phyloP scores from a whole-genome alignment of 2,329 filamentous ascomycete species.

The Cryphonectria radicalis region DNA sequence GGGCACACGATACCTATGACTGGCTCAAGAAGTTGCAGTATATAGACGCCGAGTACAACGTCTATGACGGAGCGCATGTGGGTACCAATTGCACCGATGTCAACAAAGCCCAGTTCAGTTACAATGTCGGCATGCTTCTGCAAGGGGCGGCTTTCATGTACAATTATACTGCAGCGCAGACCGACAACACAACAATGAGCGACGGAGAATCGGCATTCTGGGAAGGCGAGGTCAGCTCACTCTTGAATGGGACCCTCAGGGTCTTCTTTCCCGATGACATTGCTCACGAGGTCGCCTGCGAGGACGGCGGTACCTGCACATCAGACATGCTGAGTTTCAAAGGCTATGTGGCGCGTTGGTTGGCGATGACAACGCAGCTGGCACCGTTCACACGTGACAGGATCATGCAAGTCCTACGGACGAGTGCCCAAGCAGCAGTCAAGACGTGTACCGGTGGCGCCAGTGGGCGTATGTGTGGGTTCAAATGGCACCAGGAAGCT shows the following conservation, averaged over 20 bases:
- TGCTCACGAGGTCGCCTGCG: conserved; percentile 62
- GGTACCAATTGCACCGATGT: conserved; percentile 56
- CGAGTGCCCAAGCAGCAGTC: conserved; percentile 54
- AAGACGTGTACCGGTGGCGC: conserved; percentile 52
- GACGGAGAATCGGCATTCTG: conserved; percentile 37
- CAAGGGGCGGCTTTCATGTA: conserved; percentile 63
- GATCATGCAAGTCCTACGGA: conserved; percentile 51
- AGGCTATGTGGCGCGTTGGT: conserved; percentile 57
- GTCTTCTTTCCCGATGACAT: conserved; percentile 53
- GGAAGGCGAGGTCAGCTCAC: conserved; percentile 50
- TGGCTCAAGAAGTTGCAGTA: conserved; percentile 57
- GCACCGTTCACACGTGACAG: conserved; percentile 51
- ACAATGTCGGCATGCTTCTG: conserved; percentile 58
- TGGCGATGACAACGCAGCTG: conserved; percentile 53
- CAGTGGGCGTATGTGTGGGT: conserved; percentile 52
- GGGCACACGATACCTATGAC: conserved; percentile 59
- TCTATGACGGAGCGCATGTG: conserved; percentile 61
- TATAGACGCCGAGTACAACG: conserved; percentile 59
- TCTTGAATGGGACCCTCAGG: conserved; percentile 47
- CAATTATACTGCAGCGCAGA: conserved; percentile 51
- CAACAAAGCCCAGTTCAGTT: conserved; percentile 59
- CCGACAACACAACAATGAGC: conserved; percentile 22
- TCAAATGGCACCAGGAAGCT: conserved; percentile 47
- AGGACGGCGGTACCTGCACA: conserved; percentile 54
- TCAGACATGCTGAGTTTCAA: conserved; percentile 64